Conservation (phyloP, 2,329 filamentous ascomycete genomes). For the Periconia digitata region DNA sequence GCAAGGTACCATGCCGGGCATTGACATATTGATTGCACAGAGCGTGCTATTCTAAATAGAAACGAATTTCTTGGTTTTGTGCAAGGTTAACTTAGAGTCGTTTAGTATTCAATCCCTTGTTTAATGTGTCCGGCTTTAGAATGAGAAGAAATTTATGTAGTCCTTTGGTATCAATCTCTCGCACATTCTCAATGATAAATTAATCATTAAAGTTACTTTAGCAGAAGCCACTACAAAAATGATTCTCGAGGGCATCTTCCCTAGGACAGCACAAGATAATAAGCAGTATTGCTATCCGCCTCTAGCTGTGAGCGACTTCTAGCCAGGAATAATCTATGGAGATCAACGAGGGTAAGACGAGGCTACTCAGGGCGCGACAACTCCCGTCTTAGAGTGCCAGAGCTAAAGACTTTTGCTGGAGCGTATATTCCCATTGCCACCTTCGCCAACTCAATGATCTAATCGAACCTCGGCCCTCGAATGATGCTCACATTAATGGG, state of each 20-base stretch:
- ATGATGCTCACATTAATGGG: slow-evolving; percentile 49
- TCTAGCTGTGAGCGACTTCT: slow-evolving; percentile 31
- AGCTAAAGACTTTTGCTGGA: slow-evolving; percentile 17
- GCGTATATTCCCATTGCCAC: slow-evolving; percentile 49
- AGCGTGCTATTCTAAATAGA: slow-evolving; percentile 55
- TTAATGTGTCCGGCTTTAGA: slow-evolving; percentile 56
- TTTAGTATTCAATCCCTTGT: slow-evolving; percentile 45
- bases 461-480: slow-evolving; percentile 8
- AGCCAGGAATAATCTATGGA: slow-evolving; percentile 45
- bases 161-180: slow-evolving; percentile 50
- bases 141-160: slow-evolving; percentile 58
- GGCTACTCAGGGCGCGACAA: slow-evolving; percentile 21
- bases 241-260: slow-evolving; percentile 60
- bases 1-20: slow-evolving; percentile 19
- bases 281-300: slow-evolving; percentile 36
- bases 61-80: slow-evolving; percentile 42
- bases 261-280: slow-evolving; percentile 52
- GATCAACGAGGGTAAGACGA: slow-evolving; percentile 35
- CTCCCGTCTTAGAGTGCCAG: slow-evolving; percentile 28
- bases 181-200: slow-evolving; percentile 53
- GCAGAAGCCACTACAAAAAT: slow-evolving; percentile 54
- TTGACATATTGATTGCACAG: slow-evolving; percentile 50
- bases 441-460: slow-evolving; percentile 51
- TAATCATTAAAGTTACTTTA: slow-evolving; percentile 58
- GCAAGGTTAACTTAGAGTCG: slow-evolving; percentile 40